phyloP scores from a whole-genome alignment of 306 rosid genomes.

The Acacia confusa region DNA sequence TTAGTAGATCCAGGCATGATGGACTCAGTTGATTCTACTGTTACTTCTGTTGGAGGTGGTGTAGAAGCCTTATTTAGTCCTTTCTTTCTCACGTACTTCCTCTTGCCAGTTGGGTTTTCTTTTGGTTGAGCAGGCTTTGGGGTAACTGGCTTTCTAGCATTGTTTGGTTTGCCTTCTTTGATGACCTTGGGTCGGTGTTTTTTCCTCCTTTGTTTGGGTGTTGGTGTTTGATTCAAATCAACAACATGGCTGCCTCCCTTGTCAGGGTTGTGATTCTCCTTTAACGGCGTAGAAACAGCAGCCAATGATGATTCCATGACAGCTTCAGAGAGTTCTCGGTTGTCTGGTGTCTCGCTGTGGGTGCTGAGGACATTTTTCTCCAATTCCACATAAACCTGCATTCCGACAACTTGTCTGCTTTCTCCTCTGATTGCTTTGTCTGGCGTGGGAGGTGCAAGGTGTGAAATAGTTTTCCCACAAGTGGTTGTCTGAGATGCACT shows the following conservation, averaged over 20 bases:
- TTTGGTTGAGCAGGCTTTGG: constrained; percentile 46
- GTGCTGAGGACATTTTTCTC: constrained; percentile 28
- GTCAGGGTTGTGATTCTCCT: constrained; percentile 43
- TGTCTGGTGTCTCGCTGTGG: constrained; percentile 19
- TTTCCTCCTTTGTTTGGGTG: constrained; percentile 54
- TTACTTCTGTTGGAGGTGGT: constrained; percentile 40
- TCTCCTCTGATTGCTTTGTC: constrained; percentile 41
- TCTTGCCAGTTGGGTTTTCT: constrained; percentile 43
- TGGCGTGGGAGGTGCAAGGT: constrained; percentile 51
- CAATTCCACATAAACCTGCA: constrained; percentile 30
- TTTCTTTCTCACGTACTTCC: constrained; percentile 62
- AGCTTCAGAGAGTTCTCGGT: constrained; percentile 29
- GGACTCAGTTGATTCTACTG: constrained; percentile 24
- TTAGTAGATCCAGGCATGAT: constrained; percentile 33
- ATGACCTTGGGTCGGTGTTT: constrained; percentile 95
- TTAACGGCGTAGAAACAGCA: constrained; percentile 41
- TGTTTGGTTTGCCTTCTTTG: constrained; percentile 61
- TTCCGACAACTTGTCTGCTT: constrained; percentile 27
- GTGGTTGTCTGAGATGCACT: constrained; percentile 24
- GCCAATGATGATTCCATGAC: constrained; percentile 37
- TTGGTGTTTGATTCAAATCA: constrained; percentile 53
- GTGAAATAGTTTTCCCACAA: constrained; percentile 29
- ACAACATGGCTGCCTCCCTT: constrained; percentile 40
- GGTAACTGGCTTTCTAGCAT: constrained; percentile 39
- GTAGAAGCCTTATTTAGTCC: constrained; percentile 30